Conservation (phyloP, 1,284 basidiomycete species). For the Marasmius oreades region DNA sequence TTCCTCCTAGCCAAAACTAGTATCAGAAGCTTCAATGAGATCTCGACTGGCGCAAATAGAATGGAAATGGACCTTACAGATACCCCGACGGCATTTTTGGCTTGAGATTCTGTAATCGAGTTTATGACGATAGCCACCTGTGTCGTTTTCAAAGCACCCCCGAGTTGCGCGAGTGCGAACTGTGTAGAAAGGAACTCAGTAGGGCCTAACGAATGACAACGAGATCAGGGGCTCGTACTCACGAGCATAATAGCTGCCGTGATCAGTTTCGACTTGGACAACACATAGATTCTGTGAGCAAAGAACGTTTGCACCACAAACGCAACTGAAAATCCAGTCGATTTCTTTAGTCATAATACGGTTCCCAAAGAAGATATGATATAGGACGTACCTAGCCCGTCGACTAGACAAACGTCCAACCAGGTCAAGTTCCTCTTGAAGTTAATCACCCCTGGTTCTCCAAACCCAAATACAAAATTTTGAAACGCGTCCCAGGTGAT, state of each 20-base stretch:
- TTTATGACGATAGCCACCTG: too few relatives aligned
- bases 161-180: constrained; percentile 16
- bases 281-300: neutral
- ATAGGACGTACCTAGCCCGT: neutral
- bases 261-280: neutral
- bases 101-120: too few relatives aligned
- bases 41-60: neutral
- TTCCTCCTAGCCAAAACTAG: neutral
- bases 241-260: neutral
- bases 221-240: neutral
- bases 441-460: constrained; percentile 13
- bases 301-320: neutral
- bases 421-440: neutral
- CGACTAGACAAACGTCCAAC: neutral
- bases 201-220: neutral
- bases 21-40: neutral
- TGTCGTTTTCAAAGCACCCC: too few relatives aligned
- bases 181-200: neutral
- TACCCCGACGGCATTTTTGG: constrained; percentile 10
- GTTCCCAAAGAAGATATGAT: neutral
- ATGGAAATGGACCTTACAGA: constrained; percentile 16
- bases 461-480: constrained; percentile 19
- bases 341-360: neutral
- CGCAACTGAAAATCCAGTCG: neutral
- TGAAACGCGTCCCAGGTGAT: constrained; percentile 21